A percentile compares a stretch with the other conserved stretches of the same genome.
Evolutionary conservation across 257 asterid species (phyloP).

Genomic region (Capsicum pubescens): DNA sequence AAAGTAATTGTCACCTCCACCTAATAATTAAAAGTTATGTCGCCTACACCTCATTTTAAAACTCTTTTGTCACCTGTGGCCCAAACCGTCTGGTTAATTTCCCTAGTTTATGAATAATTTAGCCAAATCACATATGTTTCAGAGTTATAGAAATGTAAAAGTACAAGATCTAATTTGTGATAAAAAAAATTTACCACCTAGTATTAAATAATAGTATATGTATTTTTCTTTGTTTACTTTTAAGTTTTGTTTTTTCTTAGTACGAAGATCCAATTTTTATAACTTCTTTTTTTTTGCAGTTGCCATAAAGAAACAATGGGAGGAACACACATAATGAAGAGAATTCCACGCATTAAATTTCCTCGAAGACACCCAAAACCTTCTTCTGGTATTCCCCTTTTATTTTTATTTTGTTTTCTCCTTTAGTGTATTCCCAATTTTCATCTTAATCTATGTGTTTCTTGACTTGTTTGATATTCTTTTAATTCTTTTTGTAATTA

Average conservation of each 20-base stretch:
- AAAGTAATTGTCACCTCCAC: too few relatives aligned
- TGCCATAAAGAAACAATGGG: neutral
- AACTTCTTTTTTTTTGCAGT: neutral
- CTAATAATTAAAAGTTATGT: too few relatives aligned
- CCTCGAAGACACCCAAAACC: neutral
- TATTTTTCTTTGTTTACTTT: neutral
- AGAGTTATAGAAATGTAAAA: too few relatives aligned
- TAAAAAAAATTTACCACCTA: too few relatives aligned
- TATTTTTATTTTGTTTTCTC: neutral
- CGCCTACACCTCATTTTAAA: too few relatives aligned
- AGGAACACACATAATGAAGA: constrained; percentile 1
- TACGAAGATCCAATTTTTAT: neutral
- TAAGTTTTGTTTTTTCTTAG: neutral
- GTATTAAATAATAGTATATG: too few relatives aligned
- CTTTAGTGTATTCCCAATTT: neutral
- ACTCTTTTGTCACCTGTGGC: too few relatives aligned
- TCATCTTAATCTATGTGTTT: neutral
- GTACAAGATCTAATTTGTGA: too few relatives aligned
- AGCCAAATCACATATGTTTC: too few relatives aligned
- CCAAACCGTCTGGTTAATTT: too few relatives aligned
- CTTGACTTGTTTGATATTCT: neutral
- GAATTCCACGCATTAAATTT: constrained; percentile 20
- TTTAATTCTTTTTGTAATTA: neutral
- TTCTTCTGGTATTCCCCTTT: neutral
- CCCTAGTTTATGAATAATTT: too few relatives aligned